Evolutionary conservation across 306 rosid species (phyloP).

Genomic region (Calophaca sinica): DNA sequence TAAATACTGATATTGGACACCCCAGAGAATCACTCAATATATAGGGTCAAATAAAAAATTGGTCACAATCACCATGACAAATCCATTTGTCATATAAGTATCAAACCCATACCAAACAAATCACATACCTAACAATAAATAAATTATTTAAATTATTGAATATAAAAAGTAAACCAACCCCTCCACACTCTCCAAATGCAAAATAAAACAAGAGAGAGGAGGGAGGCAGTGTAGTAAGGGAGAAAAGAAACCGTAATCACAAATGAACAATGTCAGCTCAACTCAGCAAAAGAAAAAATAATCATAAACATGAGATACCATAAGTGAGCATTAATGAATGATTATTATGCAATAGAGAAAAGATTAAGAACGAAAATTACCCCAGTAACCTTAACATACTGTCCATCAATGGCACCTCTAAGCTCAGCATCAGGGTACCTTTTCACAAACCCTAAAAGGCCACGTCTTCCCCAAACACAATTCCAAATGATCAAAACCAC

Average conservation of each 20-base stretch:
- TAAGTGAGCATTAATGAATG: constrained; percentile 17
- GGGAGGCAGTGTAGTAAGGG: neutral
- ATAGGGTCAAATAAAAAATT: constrained; percentile 39
- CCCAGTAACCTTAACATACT: constrained; percentile 99
- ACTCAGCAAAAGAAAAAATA: constrained; percentile 30
- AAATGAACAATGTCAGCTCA: constrained; percentile 20
- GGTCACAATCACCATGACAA: constrained; percentile 46
- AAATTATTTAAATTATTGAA: neutral
- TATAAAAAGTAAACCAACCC: constrained; percentile 4
- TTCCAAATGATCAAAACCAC: constrained; percentile 68
- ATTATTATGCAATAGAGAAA: neutral
- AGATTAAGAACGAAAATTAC: constrained; percentile 49
- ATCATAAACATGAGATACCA: constrained; percentile 10
- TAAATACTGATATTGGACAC: constrained; percentile 19
- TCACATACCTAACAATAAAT: constrained; percentile 43
- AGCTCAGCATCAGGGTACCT: constrained; percentile 92
- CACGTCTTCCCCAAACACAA: constrained; percentile 68
- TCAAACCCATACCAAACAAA: constrained; percentile 43
- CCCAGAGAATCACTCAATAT: constrained; percentile 17
- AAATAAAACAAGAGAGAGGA: neutral
- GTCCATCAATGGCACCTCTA: constrained; percentile 94
- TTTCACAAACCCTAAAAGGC: constrained; percentile 77
- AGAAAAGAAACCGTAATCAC: neutral
- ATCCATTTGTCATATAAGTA: constrained; percentile 33
- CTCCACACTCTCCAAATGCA: neutral